Conservation (phyloP, 495 filamentous ascomycete genomes). For the Neurospora tetraspora region DNA sequence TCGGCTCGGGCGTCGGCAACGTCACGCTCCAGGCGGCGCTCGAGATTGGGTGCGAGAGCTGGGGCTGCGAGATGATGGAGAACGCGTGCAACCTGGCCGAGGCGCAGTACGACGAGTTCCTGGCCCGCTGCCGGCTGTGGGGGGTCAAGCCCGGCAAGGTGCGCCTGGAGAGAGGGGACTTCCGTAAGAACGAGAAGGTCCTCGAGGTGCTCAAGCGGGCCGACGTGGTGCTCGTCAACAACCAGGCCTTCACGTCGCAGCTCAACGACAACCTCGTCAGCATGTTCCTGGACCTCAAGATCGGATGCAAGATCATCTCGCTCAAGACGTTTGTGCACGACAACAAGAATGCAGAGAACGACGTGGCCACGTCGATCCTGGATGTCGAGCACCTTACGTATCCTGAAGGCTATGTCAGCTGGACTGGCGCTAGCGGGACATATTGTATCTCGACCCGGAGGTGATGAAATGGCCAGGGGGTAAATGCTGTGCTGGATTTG, state of each 20-base stretch:
- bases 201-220: constrained; percentile 64
- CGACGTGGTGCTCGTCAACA: constrained; percentile 93
- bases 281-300: constrained; percentile 90
- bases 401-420: constrained; percentile 77
- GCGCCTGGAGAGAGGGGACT: constrained; percentile 75
- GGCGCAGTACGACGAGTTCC: constrained; percentile 78
- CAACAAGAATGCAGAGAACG: constrained; percentile 36
- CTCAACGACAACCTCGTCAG: constrained; percentile 79
- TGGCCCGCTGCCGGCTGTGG: constrained; percentile 77
- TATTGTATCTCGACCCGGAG: constrained; percentile 89
- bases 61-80: constrained; percentile 92
- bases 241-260: constrained; percentile 81
- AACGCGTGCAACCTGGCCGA: constrained; percentile 78
- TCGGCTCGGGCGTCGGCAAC: constrained; percentile 92
- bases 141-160: constrained; percentile 71
- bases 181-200: constrained; percentile 64
- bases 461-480: constrained; percentile 8
- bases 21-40: constrained; percentile 91
- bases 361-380: constrained; percentile 64
- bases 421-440: constrained; percentile 72
- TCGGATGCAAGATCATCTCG: constrained; percentile 73
- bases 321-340: constrained; percentile 38
- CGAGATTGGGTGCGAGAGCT: constrained; percentile 87
- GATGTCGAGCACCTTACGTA: constrained; percentile 67
- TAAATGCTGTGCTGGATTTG: background rate